These are phyloP conservation scores for Carex parvula DNA, from an alignment of 176 grass and related monocot genomes.

Conservation along the genomic window DNA sequence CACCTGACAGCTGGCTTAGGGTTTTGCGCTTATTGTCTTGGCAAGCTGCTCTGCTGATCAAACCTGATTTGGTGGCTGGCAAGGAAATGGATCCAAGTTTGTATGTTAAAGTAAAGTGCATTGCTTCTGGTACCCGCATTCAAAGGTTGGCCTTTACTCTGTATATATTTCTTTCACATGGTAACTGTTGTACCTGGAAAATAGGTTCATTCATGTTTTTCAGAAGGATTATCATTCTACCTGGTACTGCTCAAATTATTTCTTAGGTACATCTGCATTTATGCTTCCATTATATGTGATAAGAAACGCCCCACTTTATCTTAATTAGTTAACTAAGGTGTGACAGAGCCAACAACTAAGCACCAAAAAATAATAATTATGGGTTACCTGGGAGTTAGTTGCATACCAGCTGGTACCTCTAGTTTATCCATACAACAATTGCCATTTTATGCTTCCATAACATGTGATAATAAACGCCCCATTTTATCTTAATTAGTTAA, in stretches of 20 bases:
- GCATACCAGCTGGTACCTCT: background rate
- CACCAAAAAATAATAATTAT: background rate
- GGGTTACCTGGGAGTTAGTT: background rate
- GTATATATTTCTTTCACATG: background rate
- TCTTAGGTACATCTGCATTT: background rate
- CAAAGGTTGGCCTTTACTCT: conserved; percentile 55
- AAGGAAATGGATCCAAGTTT: conserved; percentile 87
- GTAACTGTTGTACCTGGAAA: background rate
- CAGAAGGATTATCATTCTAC: background rate
- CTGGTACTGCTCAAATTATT: background rate
- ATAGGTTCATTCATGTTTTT: background rate
- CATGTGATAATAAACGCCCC: background rate
- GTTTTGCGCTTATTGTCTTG: conserved; percentile 77
- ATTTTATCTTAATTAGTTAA: background rate
- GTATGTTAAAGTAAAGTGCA: conserved; percentile 90
- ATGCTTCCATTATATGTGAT: background rate
- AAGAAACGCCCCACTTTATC: background rate
- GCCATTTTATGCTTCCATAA: background rate
- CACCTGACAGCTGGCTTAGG: conserved; percentile 59
- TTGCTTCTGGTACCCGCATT: conserved; percentile 57
- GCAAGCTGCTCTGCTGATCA: conserved; percentile 69
- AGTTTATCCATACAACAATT: background rate
- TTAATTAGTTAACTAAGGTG: background rate
- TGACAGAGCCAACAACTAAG: background rate
- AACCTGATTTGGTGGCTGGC: conserved; percentile 71